Base-by-base conservation (phyloP, 306 rosid species). In the Glycine latifolia region DNA sequence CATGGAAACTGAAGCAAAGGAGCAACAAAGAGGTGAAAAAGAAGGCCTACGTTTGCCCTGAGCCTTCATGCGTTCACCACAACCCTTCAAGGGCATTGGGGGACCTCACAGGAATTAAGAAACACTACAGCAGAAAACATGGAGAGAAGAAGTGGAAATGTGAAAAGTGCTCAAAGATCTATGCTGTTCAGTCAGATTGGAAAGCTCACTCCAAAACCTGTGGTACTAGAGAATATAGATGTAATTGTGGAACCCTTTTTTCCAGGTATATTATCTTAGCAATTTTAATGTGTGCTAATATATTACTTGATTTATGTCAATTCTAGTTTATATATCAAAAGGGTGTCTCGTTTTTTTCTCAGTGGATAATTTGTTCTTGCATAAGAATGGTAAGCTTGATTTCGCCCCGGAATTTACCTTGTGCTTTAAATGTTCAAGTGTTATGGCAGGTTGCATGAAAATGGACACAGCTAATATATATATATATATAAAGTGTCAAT, bases 111-210 rank as follows among this genome's bases (percentile, higher is more conserved):
- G 99, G 99, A 61, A 92, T 96, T 47, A 96, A 96, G 90, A 96
- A 96, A 59, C 99, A 96, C 82, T 96, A 60, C 11, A 88, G 95
- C 75, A 94, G 99, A 81, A 96, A 96, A 75, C 99, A 96, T 73
- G 97, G 99, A 5, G 99, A 96, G 93, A 94, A 96, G 86, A 96
- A 96, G 81, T 96, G 99, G 99, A 96, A 94, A 86, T 96, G 99
- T 85, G 94, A 91, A 2, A 96, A 92, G 83, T 96, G 99, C 86
- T 91, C 94, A 3, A 96, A 94, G 92, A 83, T 94, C 75, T 96
- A 96, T 72, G 98, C 99, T 0, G 99, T 96, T 86, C 94, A 92
- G 76, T 96, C 99, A 14, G 99, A 96, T 84, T 96, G 99, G 98
- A 96, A 91, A 81, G 98, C 99, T 88, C 99, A 96, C 86, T 87